phyloP scores from a whole-genome alignment of 768 basidiomycete genomes.

The Steccherinum ochraceum region DNA sequence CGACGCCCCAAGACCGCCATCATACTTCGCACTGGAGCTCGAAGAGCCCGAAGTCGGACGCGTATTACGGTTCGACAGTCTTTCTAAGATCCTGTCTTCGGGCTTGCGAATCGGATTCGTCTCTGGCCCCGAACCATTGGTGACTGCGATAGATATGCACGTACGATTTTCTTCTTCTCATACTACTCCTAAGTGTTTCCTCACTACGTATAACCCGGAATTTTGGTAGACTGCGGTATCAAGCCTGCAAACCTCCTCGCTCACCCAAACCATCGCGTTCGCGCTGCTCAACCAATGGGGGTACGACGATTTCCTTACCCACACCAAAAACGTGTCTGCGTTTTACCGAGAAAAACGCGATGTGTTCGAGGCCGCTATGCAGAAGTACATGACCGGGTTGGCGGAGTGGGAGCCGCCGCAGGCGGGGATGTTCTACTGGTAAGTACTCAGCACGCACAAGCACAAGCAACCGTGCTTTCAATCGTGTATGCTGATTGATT shows the following conservation, averaged over 20 bases:
- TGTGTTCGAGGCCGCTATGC: conserved; percentile 72
- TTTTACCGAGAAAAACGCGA: conserved; percentile 75
- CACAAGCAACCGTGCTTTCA: too few relatives aligned
- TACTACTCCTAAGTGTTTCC: conserved; percentile 1
- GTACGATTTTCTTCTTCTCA: conserved; percentile 35
- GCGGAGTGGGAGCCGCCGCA: conserved; percentile 70
- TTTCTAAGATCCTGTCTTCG: conserved; percentile 78
- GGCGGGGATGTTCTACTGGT: conserved; percentile 92
- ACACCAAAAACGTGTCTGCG: conserved; percentile 59
- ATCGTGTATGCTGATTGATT: conserved; percentile 3
- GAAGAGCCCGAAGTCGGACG: conserved; percentile 58
- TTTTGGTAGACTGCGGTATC: conserved; percentile 53
- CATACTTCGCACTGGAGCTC: conserved; percentile 79
- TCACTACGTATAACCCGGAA: not conserved
- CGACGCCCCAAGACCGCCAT: conserved; percentile 51
- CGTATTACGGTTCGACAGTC: conserved; percentile 85
- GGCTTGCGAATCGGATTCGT: conserved; percentile 81
- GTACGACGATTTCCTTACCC: conserved; percentile 65
- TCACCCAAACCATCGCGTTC: conserved; percentile 60
- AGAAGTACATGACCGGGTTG: conserved; percentile 67
- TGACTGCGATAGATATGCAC: conserved; percentile 68
- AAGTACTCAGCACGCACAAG: too few relatives aligned
- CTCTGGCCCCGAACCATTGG: conserved; percentile 64
- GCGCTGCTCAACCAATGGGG: conserved; percentile 71
- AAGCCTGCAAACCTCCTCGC: conserved; percentile 60